phyloP scores from a whole-genome alignment of 2,329 filamentous ascomycete species.

The Aspergillus fumigatus region DNA sequence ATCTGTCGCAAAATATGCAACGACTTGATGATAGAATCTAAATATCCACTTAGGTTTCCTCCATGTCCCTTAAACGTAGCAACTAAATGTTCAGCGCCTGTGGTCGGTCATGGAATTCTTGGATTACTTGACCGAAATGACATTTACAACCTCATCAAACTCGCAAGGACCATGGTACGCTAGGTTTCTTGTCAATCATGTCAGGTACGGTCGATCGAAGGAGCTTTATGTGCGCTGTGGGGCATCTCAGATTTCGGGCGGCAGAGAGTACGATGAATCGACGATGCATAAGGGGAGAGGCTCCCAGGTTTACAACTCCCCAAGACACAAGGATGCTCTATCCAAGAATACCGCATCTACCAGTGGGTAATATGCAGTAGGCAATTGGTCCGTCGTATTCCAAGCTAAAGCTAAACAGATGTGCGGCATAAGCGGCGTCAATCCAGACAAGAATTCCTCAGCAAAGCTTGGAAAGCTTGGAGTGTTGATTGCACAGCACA shows the following conservation, averaged over 20 bases:
- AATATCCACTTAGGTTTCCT: not conserved
- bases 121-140: not conserved
- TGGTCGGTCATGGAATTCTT: no score
- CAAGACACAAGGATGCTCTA: no score
- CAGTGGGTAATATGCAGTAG: no score
- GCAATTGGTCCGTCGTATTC: no score
- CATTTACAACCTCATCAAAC: not conserved
- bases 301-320: not conserved
- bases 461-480: not conserved
- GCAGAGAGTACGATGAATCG: not conserved
- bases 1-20: not conserved
- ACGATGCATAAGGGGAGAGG: not conserved
- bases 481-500: no score
- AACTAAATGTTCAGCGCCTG: not conserved
- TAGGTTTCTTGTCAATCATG: no score
- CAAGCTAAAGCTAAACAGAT: no score
- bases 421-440: no score
- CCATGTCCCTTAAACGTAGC: not conserved
- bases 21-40: not conserved
- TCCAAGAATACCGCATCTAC: no score
- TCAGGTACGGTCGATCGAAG: not conserved
- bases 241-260: not conserved
- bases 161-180: no score
- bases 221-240: not conserved
- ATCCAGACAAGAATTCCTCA: not conserved